Base-by-base conservation (phyloP, 129 eudicot species). In the Smallanthus sonchifolius region DNA sequence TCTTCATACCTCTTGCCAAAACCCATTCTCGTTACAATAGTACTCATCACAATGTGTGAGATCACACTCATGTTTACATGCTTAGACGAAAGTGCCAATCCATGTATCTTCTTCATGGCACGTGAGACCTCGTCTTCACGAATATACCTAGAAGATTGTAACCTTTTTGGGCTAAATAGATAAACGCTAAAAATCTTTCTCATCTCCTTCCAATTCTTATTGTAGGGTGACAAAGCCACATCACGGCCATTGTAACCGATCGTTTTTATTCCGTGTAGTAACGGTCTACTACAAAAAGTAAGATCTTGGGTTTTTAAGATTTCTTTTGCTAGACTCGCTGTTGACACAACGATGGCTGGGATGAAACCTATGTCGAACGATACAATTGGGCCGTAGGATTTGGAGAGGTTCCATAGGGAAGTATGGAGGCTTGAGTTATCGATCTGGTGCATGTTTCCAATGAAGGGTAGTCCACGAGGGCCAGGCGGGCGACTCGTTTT, bases 361-460 rank as follows among this genome's bases (percentile, higher is more conserved):
- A 68, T 14, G 59, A 77, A 77, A 11, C 81, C 81, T 8, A 77
- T 19, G 0, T 32, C 52, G 7, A 66, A 69, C 20, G 39, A 70
- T 32, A 78, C 10, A 47, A 78, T 62, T 16, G 82, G 82, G 6
- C 82, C 77, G 4, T 78, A 70, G 17, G 69, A 19, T 70, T 70
- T 51, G 10, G 81, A 77, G 24, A 77, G 81, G 15, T 69, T 17
- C 81, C 81, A 69, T 36, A 77, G 61, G 62, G 28, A 61, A 17
- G 56, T 72, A 49, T 70, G 82, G 69, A 64, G 65, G 65, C 36
- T 52, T 13, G 77, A 62, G 45, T 35, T 49, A 48, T 78, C 16
- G 52, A 70, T 44, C 19, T 78, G 82, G 72, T 78, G 82, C 45
- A 78, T 37, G 77, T 78, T 78, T 37, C 82, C 82, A 3, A 78